A percentile compares a stretch with the other conserved stretches of the same genome.
Evolutionary conservation across 768 basidiomycete species (phyloP).

Genomic region (Boletellus ananiceps): DNA sequence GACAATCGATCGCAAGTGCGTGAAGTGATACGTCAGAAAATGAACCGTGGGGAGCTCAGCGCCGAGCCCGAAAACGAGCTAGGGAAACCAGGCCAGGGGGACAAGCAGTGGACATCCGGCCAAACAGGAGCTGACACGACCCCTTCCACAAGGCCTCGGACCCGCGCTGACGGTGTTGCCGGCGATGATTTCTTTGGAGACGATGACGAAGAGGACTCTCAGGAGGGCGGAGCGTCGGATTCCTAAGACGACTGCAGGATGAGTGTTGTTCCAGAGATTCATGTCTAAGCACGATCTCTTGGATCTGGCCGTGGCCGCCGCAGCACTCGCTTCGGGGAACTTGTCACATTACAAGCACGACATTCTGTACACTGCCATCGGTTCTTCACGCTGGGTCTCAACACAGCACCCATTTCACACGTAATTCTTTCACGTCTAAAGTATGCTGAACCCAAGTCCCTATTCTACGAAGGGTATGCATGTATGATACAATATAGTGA

Average conservation of each 20-base stretch:
- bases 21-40: conserved; percentile 51
- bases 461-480: too few species aligned
- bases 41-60: conserved; percentile 56
- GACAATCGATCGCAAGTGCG: conserved; percentile 57
- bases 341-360: too few species aligned
- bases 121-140: conserved; percentile 1
- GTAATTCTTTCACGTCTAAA: too few species aligned
- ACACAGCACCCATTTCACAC: too few species aligned
- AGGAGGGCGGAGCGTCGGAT: conserved; percentile 15
- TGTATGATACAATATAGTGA: background rate
- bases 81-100: conserved; percentile 8
- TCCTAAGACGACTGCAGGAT: conserved; percentile 1
- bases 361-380: too few species aligned
- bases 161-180: conserved; percentile 11
- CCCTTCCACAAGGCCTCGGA: conserved; percentile 4
- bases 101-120: background rate
- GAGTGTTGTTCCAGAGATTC: conserved; percentile 22
- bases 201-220: conserved; percentile 19
- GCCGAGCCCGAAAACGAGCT: conserved; percentile 53
- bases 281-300: too few species aligned
- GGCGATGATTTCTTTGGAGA: conserved; percentile 29
- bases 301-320: too few species aligned
- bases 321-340: too few species aligned
- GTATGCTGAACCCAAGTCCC: too few species aligned
- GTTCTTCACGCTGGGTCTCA: too few species aligned